These are phyloP conservation scores for Sporothrix sp. DNA, from an alignment of 2,329 filamentous ascomycete species.

Conservation along the genomic window DNA sequence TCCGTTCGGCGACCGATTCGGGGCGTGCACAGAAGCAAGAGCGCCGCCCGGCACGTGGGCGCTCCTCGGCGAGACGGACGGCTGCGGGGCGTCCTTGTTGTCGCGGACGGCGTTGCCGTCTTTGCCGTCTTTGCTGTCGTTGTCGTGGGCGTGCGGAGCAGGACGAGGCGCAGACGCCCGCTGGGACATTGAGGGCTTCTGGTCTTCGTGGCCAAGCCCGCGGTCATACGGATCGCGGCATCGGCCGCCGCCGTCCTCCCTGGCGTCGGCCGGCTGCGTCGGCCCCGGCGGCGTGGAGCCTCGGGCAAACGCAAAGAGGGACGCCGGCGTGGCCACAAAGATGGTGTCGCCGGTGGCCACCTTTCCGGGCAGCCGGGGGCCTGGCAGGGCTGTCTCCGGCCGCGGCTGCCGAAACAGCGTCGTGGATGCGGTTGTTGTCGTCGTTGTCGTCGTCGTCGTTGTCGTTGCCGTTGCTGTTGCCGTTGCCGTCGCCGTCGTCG, in stretches of 20 bases:
- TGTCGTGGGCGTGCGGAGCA: constrained; percentile 34
- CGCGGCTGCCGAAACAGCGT: not conserved
- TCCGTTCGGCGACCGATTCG: constrained; percentile 6
- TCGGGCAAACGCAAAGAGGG: not conserved
- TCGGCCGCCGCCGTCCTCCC: constrained; percentile 33
- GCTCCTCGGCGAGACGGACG: constrained; percentile 20
- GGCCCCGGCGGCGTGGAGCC: too few relatives aligned
- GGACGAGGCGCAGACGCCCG: constrained; percentile 47
- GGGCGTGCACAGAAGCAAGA: constrained; percentile 16
- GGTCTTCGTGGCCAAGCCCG: constrained; percentile 44
- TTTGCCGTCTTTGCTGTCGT: not conserved
- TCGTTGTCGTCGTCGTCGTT: not conserved
- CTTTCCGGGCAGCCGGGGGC: not conserved
- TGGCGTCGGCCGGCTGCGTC: constrained; percentile 11
- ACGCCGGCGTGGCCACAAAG: not conserved
- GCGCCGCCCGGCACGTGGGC: constrained; percentile 4
- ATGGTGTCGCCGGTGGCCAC: not conserved
- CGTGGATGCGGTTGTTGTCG: not conserved
- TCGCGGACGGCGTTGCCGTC: not conserved
- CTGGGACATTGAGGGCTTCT: constrained; percentile 54
- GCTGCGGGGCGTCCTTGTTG: too few relatives aligned
- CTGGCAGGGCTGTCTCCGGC: not conserved
- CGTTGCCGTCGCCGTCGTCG: not conserved
- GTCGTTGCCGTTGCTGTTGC: not conserved
- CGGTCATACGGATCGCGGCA: constrained; percentile 45